Evolutionary conservation across 805 yeast species (phyloP).

Genomic region (Saccharomycopsis microspora): DNA sequence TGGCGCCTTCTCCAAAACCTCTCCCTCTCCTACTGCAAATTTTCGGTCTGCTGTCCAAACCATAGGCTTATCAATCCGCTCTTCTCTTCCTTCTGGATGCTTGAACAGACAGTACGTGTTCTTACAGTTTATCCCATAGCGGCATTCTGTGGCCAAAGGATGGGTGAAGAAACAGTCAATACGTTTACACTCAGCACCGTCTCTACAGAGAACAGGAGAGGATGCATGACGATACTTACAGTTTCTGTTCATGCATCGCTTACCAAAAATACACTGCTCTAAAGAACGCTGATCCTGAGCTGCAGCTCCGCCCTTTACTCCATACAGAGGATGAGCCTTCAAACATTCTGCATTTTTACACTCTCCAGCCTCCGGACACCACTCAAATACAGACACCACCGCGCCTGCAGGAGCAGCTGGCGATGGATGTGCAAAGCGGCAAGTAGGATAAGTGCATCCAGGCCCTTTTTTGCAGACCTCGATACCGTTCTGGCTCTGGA

Average conservation of each 20-base stretch:
- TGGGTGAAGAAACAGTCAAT: constrained; percentile 76
- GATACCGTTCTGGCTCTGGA: constrained; percentile 34
- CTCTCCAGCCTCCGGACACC: constrained; percentile 50
- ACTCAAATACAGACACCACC: constrained; percentile 50
- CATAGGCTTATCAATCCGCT: constrained; percentile 21
- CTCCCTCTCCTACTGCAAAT: constrained; percentile 70
- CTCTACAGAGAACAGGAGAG: constrained; percentile 64
- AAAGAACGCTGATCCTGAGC: constrained; percentile 38
- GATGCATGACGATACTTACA: constrained; percentile 84
- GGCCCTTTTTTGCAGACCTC: constrained; percentile 68
- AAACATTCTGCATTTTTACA: constrained; percentile 55
- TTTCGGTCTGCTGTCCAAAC: constrained; percentile 37
- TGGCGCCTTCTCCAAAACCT: constrained; percentile 60
- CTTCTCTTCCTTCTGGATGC: constrained; percentile 71
- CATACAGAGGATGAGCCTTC: constrained; percentile 76
- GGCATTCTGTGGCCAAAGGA: constrained; percentile 71
- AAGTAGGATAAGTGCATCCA: constrained; percentile 62
- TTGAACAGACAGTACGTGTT: constrained; percentile 60
- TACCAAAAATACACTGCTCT: constrained; percentile 77
- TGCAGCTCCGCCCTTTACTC: constrained; percentile 18
- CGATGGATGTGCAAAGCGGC: constrained; percentile 90
- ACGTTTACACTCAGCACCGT: constrained; percentile 68
- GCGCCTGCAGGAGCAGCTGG: constrained; percentile 63
- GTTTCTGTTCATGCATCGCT: constrained; percentile 60
- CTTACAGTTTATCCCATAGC: constrained; percentile 65